Conservation (phyloP, 2,329 filamentous ascomycete species). For the Corniculantispora saksenae region DNA sequence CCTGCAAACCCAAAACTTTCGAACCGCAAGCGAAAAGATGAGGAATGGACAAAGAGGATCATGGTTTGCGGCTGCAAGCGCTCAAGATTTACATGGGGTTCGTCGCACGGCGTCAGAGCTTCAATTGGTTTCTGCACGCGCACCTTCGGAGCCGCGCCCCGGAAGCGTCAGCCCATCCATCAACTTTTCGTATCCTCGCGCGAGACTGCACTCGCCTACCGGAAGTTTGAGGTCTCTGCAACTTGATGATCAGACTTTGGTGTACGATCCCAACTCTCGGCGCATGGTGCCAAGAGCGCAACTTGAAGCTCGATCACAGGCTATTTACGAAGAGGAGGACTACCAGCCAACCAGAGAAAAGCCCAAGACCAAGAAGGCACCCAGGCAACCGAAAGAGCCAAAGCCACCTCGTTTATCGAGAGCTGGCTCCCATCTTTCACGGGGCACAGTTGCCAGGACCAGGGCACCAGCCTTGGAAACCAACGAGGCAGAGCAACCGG, state of each 20-base stretch:
- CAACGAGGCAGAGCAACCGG: slow-evolving; percentile 22
- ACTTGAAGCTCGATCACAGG: slow-evolving; percentile 45
- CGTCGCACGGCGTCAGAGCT: slow-evolving; percentile 47
- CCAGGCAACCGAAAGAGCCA: slow-evolving; percentile 42
- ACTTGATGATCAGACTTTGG: slow-evolving; percentile 44
- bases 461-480: slow-evolving; percentile 49
- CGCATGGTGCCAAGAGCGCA: slow-evolving; percentile 57
- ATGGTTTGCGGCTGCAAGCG: slow-evolving; percentile 50
- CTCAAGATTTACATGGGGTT: slow-evolving; percentile 46
- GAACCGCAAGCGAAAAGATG: slow-evolving; percentile 55
- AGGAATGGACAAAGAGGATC: slow-evolving; percentile 42
- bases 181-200: slow-evolving; percentile 61
- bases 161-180: slow-evolving; percentile 54
- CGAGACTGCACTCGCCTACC: slow-evolving; percentile 41
- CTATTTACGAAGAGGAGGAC: slow-evolving; percentile 33
- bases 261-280: slow-evolving; percentile 67
- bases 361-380: slow-evolving; percentile 14
- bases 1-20: slow-evolving; percentile 51
- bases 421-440: slow-evolving; percentile 47
- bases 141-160: slow-evolving; percentile 37
- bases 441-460: slow-evolving; percentile 55
- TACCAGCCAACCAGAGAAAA: background rate
- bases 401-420: slow-evolving; percentile 40
- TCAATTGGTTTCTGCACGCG: slow-evolving; percentile 29
- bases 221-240: slow-evolving; percentile 15